Evolutionary conservation across 345 rosid species (phyloP).

Genomic region (Rhodamnia rubescens): DNA sequence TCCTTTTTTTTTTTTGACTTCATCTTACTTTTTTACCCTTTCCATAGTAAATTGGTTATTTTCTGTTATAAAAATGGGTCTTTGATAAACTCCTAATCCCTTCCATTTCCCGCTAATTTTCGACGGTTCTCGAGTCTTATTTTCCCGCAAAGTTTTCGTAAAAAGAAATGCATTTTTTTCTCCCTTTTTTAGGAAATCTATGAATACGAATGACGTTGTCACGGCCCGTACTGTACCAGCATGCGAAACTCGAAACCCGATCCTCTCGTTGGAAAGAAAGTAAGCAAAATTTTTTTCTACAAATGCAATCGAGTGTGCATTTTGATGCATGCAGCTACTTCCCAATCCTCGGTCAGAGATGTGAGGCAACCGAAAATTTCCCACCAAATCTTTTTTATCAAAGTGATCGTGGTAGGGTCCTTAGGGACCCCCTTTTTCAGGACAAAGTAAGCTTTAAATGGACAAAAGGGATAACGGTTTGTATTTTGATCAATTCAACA

Average conservation of each 20-base stretch:
- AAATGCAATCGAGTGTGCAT: not conserved
- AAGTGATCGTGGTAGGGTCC: not conserved
- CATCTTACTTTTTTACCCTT: not conserved
- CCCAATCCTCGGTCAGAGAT: not conserved
- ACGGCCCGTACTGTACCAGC: rapidly evolving
- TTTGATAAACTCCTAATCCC: not conserved
- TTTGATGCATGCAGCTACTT: not conserved
- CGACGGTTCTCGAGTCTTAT: not conserved
- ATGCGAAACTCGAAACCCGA: not conserved
- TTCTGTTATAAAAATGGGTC: not conserved
- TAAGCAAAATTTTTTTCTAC: not conserved
- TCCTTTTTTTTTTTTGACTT: not conserved
- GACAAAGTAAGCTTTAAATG: not conserved
- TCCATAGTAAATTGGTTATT: not conserved
- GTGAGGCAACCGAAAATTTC: not conserved
- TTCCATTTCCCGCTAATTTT: not conserved
- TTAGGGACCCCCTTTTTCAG: not conserved
- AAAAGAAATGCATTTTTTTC: not conserved
- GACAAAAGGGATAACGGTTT: not conserved
- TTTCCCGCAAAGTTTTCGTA: not conserved
- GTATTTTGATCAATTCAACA: not conserved
- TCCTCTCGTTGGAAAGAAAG: not conserved
- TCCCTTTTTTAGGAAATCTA: not conserved
- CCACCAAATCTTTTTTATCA: not conserved
- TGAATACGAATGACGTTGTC: not conserved